Evolutionary conservation across 2,329 filamentous ascomycete genomes (phyloP), one percentile per base, ranked within the genome.

Genomic region (Ceratocystis colombiana): DNA sequence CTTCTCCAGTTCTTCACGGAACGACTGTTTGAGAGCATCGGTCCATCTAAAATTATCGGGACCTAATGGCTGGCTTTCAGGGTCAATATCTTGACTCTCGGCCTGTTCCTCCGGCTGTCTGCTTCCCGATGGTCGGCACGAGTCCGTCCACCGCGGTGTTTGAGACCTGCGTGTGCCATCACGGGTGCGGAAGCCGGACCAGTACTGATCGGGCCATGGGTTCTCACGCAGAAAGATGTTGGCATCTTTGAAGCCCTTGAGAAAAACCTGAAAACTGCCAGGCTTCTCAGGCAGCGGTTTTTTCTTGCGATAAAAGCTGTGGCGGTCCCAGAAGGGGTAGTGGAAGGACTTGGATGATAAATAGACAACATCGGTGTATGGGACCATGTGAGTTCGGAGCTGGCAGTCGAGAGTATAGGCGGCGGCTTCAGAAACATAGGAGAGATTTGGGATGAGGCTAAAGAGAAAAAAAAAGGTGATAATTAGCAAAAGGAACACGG

Each of bases 301-400:
- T 76, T 88, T 89, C 74, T 91, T 94, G 73, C 90, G 84, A 73
- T 94, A 91, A 73, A 88, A 94, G 71, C 87, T 90, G 72, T 92
- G 84, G 22, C 93, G 85, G 73, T 96, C 92, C 92, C 92, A 99
- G 75, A 94, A 97, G 68, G 96, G 94, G 73, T 99, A 99, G 75
- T 95, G 92, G 75, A 99, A 99, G 1, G 92, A 95, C 75, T 96
- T 97, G 20, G 94, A 97, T 5, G 93, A 95, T 30, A 99, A 80
- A 73, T 88, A 89, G 44, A 97, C 91, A 50, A 99, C 90, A 72
- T 96, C 94, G 53, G 94, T 99, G 72, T 96, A 97, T 0, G 94
- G 94, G 4, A 99, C 95, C 71, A 99, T 82, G 73, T 96, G 86
- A 22, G 94, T 97, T 71, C 87, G 88, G 62, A 99, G 79, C 73